These are phyloP conservation scores for Quercus tomentella DNA, from an alignment of 331 rosid species.

Conservation along the genomic window DNA sequence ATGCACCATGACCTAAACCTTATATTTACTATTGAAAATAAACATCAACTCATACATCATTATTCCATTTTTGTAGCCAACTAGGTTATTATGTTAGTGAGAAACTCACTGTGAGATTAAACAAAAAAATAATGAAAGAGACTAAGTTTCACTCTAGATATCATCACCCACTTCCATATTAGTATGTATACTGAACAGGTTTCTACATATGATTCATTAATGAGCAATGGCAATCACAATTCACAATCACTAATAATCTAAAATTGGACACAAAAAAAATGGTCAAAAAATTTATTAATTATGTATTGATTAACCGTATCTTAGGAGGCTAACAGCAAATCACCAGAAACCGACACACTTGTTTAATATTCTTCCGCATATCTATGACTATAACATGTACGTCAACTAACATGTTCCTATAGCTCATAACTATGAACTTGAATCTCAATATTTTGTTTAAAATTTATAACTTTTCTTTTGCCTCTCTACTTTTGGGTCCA, in stretches of 20 bases:
- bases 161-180: background rate
- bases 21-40: too few species aligned
- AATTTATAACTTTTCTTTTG: background rate
- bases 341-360: background rate
- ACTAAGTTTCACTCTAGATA: background rate
- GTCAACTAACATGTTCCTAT: background rate
- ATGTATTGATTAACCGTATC: background rate
- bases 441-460: background rate
- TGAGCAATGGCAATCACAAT: background rate
- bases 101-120: background rate
- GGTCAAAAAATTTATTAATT: background rate
- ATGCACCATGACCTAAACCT: too few species aligned
- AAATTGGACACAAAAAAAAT: background rate
- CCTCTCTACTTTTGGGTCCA: conserved; percentile 27
- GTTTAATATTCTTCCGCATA: background rate
- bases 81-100: background rate
- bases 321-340: background rate
- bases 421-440: background rate
- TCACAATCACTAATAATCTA: background rate
- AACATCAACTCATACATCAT: too few species aligned
- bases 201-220: background rate
- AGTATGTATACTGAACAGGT: background rate
- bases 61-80: background rate
- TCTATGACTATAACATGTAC: background rate
- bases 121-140: background rate